phyloP scores from a whole-genome alignment of 345 rosid species.

The Salix viminalis region DNA sequence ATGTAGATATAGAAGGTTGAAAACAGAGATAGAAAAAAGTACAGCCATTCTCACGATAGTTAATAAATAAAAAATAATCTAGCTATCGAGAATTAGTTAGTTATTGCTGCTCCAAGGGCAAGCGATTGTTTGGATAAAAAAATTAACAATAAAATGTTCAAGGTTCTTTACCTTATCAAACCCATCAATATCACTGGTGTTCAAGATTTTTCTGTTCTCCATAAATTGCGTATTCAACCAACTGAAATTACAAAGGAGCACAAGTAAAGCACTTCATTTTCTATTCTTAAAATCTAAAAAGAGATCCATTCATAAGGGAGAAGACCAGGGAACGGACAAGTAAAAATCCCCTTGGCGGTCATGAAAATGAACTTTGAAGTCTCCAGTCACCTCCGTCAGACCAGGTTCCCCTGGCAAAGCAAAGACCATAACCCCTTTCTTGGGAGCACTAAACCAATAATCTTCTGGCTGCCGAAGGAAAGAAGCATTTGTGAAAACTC shows the following conservation, averaged over 20 bases:
- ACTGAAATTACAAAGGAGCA: slow-evolving; percentile 32
- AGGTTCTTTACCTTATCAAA: slow-evolving; percentile 59
- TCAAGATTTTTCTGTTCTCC: slow-evolving; percentile 69
- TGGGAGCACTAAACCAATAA: slow-evolving; percentile 85
- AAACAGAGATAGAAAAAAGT: background rate
- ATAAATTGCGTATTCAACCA: slow-evolving; percentile 88
- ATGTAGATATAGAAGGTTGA: background rate
- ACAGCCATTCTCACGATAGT: background rate
- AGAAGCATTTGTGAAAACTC: background rate
- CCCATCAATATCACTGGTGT: slow-evolving; percentile 70
- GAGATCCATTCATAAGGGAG: background rate
- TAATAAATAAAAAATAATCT: background rate
- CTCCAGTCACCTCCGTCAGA: slow-evolving; percentile 68
- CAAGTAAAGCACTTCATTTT: background rate
- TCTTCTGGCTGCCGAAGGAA: slow-evolving; percentile 68
- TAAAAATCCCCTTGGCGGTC: slow-evolving; percentile 92
- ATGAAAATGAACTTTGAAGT: slow-evolving; percentile 85
- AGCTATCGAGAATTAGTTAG: no score
- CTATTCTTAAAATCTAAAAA: slow-evolving; percentile 1
- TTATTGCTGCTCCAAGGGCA: background rate
- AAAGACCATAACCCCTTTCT: slow-evolving; percentile 84
- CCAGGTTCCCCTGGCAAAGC: slow-evolving; percentile 97
- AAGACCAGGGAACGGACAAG: slow-evolving; percentile 46
- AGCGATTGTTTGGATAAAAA: background rate
- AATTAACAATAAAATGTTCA: background rate